Base-by-base conservation (phyloP, 1,139 yeast species). In the Suhomyces bribrorum region DNA sequence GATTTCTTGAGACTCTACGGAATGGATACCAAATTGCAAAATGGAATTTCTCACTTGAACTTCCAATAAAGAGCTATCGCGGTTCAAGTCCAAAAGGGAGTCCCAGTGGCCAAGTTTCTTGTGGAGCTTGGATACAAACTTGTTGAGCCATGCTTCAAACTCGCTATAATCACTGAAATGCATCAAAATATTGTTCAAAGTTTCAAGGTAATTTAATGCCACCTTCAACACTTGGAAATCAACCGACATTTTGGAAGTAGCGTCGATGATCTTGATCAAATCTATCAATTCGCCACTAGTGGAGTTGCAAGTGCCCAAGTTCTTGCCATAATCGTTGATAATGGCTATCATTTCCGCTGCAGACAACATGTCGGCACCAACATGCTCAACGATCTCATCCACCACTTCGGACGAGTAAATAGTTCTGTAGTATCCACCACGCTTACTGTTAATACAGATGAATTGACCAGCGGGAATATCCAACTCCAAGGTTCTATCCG, bases 341-440 rank as follows among this genome's bases (percentile, higher is more conserved):
- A 73, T 45, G 16, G 64, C 57, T 20, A 65, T 49, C 29, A 65
- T 58, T 36, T 73, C 77, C 14, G 52, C 43, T 2, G 53, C 34
- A 6, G 54, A 44, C 33, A 69, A 47, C 5, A 40, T 40, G 28
- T 58, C 60, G 7, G 50, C 34, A 2, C 56, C 54, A 5, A 62
- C 43, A 31, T 59, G 55, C 4, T 52, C 36, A 26, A 53, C 37
- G 14, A 75, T 50, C 8, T 53, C 51, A 1, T 59, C 53, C 34
- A 56, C 38, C 16, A 58, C 26, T 7, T 50, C 53, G 1, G 41
- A 41, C 9, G 55, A 50, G 42, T 63, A 66, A 7, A 53, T 41
- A 0, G 56, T 66, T 41, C 73, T 63, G 49, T 70, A 78, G 45
- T 70, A 64, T 3, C 81, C 82, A 14, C 70, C 63, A 40, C 72